Evolutionary conservation across 2,329 filamentous ascomycete genomes (phyloP), one percentile per base, ranked within the genome.

Genomic region (Paecilomyces niveus): DNA sequence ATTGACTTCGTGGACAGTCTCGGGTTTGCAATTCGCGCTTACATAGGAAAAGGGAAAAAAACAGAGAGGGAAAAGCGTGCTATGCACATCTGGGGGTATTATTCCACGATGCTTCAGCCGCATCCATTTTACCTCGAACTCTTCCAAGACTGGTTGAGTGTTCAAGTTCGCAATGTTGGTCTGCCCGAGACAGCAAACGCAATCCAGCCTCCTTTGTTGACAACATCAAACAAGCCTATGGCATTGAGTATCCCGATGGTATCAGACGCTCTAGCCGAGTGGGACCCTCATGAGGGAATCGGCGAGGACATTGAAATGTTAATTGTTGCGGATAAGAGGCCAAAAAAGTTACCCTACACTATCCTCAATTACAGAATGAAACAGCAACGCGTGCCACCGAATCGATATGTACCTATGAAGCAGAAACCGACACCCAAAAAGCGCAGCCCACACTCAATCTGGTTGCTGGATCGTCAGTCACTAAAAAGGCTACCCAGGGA

Each of bases 11-110:
- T 58, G 29, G 61, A 64, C 32, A 54, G 50, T 29, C 31, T 63
- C 31, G 3, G 13, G 11, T 58, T 52, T 35, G 35, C 54, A 15
- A 54, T 62, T 31, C 15, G 26, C 4, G 57, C 57, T 26, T 61
- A 56, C 24, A 51, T 62, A n/a, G 32, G 2, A 13, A 15, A 53
- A n/a, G 21, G 31, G 10, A 31, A 31, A 21, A 18, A 9, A 3
- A 15, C 15, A n/a, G 49, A 57, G 15, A 45, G 24, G 13, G 26
- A 49, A 26, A 39, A 53, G 5, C 57, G 32, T 33, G 31, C 59
- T 5, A 21, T 59, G 24, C 5, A 59, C 26, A 54, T 63, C 45
- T 61, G 59, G 59, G 51, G 58, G n/a, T 53, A 61, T 56, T 61
- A 61, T 54, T 53, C 26, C 10, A 35, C 24, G 21, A 32, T 21